Conservation (phyloP, 148 eudicot species). For the Nepenthes mirabilis region DNA sequence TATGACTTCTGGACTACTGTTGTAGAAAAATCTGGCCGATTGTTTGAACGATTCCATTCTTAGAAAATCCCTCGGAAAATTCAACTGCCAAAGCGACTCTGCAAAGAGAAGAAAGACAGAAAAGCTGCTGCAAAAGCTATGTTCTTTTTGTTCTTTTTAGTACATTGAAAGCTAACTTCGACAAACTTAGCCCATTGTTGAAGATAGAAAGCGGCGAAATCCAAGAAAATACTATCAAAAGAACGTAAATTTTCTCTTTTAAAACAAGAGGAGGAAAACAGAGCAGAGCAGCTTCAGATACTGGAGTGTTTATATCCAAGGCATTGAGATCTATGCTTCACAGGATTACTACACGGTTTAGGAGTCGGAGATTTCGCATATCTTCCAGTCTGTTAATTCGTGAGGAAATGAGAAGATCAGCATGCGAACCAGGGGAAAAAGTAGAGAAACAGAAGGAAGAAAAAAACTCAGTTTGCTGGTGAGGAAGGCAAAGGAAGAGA, state of each 20-base stretch:
- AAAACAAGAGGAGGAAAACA: too few relatives aligned
- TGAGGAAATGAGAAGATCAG: conserved; percentile 14
- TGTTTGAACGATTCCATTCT: conserved; percentile 36
- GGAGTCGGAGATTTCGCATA: too few relatives aligned
- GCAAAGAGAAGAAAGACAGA: not conserved
- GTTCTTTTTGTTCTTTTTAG: too few relatives aligned
- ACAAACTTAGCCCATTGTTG: too few relatives aligned
- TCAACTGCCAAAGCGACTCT: not conserved
- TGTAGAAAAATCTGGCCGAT: conserved; percentile 26
- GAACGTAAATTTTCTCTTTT: too few relatives aligned
- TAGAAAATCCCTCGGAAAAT: not conserved
- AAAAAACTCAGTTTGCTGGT: not conserved
- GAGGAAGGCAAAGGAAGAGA: conserved; percentile 4
- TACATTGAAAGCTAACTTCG: too few relatives aligned
- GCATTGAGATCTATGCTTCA: not conserved
- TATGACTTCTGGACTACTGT: conserved; percentile 15
- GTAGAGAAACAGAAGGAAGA: conserved; percentile 1
- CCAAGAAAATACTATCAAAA: too few relatives aligned
- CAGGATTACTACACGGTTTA: too few relatives aligned
- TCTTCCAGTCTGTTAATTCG: not conserved
- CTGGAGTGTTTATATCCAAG: not conserved
- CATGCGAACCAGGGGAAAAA: conserved; percentile 13
- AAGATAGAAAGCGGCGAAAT: too few relatives aligned
- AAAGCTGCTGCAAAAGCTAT: not conserved
- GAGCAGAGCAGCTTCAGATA: not conserved